Percentiles rank a stretch among this genome's conserved stretches.
phyloP scores from a whole-genome alignment of 1,139 yeast genomes.

The Blastobotrys persicus region DNA sequence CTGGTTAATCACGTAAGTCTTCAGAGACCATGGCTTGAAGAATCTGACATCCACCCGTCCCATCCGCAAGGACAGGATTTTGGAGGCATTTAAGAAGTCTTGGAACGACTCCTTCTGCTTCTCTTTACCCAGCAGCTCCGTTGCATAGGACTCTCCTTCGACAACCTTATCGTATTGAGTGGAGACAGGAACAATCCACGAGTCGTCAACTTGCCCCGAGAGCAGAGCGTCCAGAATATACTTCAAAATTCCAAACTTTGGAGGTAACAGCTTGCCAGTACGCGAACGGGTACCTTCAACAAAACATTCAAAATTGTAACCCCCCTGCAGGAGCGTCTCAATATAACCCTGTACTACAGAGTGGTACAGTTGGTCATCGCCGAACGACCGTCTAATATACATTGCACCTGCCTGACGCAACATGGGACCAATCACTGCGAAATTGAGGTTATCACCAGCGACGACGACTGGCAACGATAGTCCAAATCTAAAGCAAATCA shows the following conservation, averaged over 20 bases:
- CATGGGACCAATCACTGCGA: constrained; percentile 54
- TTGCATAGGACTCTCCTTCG: constrained; percentile 61
- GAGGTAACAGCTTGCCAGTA: constrained; percentile 61
- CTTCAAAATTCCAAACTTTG: constrained; percentile 64
- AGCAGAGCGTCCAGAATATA: constrained; percentile 49
- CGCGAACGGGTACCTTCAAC: constrained; percentile 68
- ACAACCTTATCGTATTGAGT: constrained; percentile 67
- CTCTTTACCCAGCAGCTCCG: constrained; percentile 59
- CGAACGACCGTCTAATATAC: constrained; percentile 43
- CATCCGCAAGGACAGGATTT: constrained; percentile 38
- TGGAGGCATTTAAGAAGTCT: constrained; percentile 39
- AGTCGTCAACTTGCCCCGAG: constrained; percentile 45
- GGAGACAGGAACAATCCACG: constrained; percentile 54
- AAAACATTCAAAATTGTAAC: constrained; percentile 59
- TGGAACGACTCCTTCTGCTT: constrained; percentile 45
- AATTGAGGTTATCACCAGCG: constrained; percentile 68
- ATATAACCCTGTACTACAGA: constrained; percentile 53
- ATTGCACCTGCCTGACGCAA: constrained; percentile 43
- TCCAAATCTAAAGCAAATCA: constrained; percentile 55
- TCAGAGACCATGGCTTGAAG: constrained; percentile 43
- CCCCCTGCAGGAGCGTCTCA: constrained; percentile 51
- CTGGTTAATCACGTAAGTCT: constrained; percentile 36
- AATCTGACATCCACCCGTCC: constrained; percentile 45
- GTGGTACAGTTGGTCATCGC: constrained; percentile 55
- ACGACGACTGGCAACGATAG: constrained; percentile 59